Evolutionary conservation across 2,329 filamentous ascomycete species (phyloP).

Genomic region (Fusarium ramigenum): DNA sequence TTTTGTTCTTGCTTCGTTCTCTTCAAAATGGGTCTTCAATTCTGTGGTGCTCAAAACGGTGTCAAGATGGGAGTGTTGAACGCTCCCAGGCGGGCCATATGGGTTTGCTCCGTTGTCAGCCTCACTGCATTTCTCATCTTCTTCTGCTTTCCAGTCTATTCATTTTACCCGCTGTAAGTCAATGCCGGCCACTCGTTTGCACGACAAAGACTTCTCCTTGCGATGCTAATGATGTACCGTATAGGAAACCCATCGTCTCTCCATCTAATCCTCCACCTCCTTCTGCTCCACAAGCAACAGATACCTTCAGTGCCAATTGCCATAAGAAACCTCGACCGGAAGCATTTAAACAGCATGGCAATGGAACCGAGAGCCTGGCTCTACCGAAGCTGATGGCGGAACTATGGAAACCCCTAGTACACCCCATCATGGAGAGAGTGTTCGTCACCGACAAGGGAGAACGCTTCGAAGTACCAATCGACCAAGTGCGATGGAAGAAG

Average conservation of each 20-base stretch:
- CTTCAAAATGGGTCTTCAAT: neutral
- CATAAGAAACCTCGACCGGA: neutral
- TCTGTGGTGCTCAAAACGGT: neutral
- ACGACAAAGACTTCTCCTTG: rapidly evolving
- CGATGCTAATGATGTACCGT: neutral
- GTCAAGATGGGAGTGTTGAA: neutral
- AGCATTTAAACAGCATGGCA: neutral
- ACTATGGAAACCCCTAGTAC: slow-evolving; percentile 14
- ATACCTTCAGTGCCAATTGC: neutral
- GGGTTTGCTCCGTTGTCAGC: neutral
- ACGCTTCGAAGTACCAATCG: neutral
- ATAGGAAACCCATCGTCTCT: neutral
- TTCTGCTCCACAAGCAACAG: neutral
- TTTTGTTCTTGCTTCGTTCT: too few species aligned
- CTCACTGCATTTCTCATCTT: neutral
- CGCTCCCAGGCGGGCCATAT: neutral
- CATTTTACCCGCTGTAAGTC: neutral
- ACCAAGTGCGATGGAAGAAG: slow-evolving; percentile 8
- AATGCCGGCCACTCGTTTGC: rapidly evolving
- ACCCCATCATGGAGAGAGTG: neutral
- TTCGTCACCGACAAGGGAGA: slow-evolving; percentile 20
- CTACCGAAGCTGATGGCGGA: neutral
- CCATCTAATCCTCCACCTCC: neutral
- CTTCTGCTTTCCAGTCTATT: neutral
- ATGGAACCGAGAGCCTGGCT: neutral